Evolutionary conservation across 805 yeast species (phyloP), one percentile per base, ranked within the genome.

Genomic region (Clavispora phyllophila): DNA sequence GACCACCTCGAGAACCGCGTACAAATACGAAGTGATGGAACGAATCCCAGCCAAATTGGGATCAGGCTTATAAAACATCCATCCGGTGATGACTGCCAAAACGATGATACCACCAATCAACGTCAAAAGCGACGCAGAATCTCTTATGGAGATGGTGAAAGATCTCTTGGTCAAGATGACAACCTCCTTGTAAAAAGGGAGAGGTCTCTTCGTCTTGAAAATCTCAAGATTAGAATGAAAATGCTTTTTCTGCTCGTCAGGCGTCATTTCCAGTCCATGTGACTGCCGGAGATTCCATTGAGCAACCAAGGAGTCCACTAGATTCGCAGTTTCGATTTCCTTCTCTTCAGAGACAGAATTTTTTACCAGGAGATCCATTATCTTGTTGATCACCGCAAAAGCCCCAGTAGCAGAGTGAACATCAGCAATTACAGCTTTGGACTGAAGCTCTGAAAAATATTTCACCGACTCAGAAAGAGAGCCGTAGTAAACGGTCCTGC

Each of bases 31-130:
- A 1, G 71, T 69, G 18, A 57, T 57, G 12, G 95, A 73, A 47
- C 95, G 63, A 17, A 85, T 72, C 5, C 95, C 95, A 1, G 81
- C 72, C 27, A 81, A 49, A 10, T 77, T 68, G 3, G 73, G 70
- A 15, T 73, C 76, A 3, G 89, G 89, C 49, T 76, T 76, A 56
- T 63, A 82, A 54, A 82, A 87, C 33, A 87, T 73, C 89, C 93
- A 85, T 0, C 96, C 96, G 33, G 76, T 63, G n/a, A 80, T 63
- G 2, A 79, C 55, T 0, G 88, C 84, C 47, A 85, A 62, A 5
- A 81, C 49, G 0, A 76, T 40, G 0, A 73, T 29, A 20, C 75
- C 76, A 13, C 68, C 56, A 13, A 69, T 46, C 24, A 75, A 51
- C 0, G 75, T 65, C 3, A 57, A 17, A 20, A 68, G 56, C 2